Conservation (phyloP, 352 stramenopile species). For the Phytopythium sindhum region DNA sequence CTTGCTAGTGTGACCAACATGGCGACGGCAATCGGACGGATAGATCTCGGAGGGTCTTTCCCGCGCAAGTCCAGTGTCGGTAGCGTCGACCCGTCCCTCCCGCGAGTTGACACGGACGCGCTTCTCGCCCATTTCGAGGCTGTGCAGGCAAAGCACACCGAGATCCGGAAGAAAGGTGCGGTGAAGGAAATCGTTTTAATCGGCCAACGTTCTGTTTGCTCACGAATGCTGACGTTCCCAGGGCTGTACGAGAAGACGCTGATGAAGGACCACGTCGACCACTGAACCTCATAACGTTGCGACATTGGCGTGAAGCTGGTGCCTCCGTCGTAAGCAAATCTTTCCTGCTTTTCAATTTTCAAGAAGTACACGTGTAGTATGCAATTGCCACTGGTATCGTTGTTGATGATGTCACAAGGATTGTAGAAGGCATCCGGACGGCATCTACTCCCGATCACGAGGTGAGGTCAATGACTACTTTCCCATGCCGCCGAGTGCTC, state of each 20-base stretch:
- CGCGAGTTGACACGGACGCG: slow-evolving; percentile 43
- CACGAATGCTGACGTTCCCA: slow-evolving; percentile 3
- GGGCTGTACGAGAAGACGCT: slow-evolving; percentile 70
- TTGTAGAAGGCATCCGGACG: neutral
- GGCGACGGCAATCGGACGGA: slow-evolving; percentile 77
- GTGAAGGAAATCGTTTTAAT: neutral
- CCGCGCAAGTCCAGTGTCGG: slow-evolving; percentile 13
- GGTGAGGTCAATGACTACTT: slow-evolving; percentile 6
- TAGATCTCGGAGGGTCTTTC: slow-evolving; percentile 44
- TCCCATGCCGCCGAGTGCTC: slow-evolving; percentile 7
- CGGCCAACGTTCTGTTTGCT: neutral
- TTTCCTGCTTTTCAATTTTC: neutral
- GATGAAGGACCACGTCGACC: slow-evolving; percentile 33
- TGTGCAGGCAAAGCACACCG: slow-evolving; percentile 68
- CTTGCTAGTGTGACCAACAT: slow-evolving; percentile 86
- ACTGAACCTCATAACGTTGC: neutral
- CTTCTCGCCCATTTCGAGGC: slow-evolving; percentile 73
- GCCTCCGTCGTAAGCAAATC: slow-evolving; percentile 5
- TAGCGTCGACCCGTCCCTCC: slow-evolving; percentile 9
- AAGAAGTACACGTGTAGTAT: neutral
- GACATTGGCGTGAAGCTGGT: neutral
- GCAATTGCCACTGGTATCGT: neutral
- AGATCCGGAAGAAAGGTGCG: slow-evolving; percentile 68
- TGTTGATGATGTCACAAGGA: neutral
- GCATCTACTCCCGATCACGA: neutral